Evolutionary conservation across 75 land plant species (phyloP), one percentile per base, ranked within the genome.

Genomic region (Gnetum montanum): DNA sequence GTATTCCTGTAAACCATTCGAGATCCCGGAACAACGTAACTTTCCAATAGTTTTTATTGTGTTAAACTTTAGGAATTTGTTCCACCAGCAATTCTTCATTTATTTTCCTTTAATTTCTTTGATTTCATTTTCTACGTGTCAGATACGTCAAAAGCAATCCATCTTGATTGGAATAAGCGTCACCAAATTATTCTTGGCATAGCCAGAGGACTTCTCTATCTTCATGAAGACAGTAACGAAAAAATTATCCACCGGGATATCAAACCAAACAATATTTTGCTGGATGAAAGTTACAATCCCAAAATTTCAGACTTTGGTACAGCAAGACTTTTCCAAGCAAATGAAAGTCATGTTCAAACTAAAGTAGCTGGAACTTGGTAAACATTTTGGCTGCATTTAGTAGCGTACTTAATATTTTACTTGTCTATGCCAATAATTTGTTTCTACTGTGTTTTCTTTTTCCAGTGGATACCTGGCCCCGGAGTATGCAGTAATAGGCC

Each of bases 271-370:
- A 90, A 90, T 48, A 83, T 90, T 46, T 71, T 90, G 11, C 84
- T 90, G 13, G 92, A 90, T 54, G 38, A 73, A 23, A 66, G 87
- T 40, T 72, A 80, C 22, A 57, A 34, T 24, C 89, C 96, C 12
- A 84, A 81, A 50, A 79, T 92, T 16, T 72, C 95, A 56, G 94
- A 92, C 61, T 92, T 92, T 70, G 97, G 97, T 4, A 67, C 88
- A 47, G 97, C 97, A 25, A 93, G 81, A 43, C 72, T 92, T 18
- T 83, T 81, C 33, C 86, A 72, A 54, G 86, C 74, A 29, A 65
- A 71, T 33, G 75, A 69, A 46, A 88, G 90, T 4, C 95, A 88
- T 62, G 84, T 86, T 18, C 84, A 83, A 51, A 88, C 97, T 2
- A 63, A 82, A 41, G 79, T 92, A 38, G 97, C 97, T 3, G 95